Base-by-base conservation (phyloP, 1,139 yeast species). In the Pichia terricola region DNA sequence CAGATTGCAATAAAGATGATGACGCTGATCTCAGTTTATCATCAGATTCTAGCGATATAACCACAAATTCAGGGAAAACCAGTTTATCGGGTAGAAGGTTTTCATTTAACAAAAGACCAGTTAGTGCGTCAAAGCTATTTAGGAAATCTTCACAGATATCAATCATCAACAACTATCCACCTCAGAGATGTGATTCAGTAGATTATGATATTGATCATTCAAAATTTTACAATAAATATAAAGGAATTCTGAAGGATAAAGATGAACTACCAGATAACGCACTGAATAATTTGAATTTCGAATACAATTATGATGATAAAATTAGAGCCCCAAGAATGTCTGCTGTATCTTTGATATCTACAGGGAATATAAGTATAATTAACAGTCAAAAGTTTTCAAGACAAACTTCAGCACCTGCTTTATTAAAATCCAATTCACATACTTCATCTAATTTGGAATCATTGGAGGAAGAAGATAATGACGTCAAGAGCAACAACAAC, bases 301-400 rank as follows among this genome's bases (percentile, higher is more conserved):
- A 57, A 35, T 56, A 51, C 40, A 53, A 60, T 43, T 60, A 58
- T 40, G 61, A 59, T 45, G 62, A 58, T 35, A 55, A 60, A 40
- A 61, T 60, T 34, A 49, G 64, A 37, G 63, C 62, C 34, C 64
- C 65, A 11, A 43, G 63, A 39, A 55, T 61, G 59, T 57, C 62
- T 1, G 39, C 54, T 3, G 56, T 51, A 10, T 53, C 54, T 33
- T 43, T 58, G 5, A 35, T 42, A 44, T 50, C 48, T 9, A 42
- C 25, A 11, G 5, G 11, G 4, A 22, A 22, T 28, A 33, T 16
- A 3, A 26, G 27, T 22, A 40, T 39, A 22, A 28, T 45, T 6
- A 37, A 35, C 4, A 9, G 25, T 31, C n/a, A 22, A 26, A 10
- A 31, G 26, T 9, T 8, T 5, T 32, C 38, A 31, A 41, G 52